Conservation (phyloP, 176 grass and related monocot genomes). For the Pharus latifolius region DNA sequence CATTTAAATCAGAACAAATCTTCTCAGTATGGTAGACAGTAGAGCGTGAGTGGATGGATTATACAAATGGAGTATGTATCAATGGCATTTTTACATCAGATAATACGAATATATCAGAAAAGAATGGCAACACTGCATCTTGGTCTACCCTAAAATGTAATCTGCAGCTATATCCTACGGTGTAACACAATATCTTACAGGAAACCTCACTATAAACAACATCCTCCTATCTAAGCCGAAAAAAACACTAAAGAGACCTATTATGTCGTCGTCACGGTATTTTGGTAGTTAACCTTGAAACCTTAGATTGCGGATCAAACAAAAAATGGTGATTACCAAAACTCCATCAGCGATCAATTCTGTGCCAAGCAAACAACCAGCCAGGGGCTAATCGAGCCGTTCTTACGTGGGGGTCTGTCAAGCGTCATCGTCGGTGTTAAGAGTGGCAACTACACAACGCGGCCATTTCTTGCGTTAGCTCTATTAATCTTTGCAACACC, state of each 20-base stretch:
- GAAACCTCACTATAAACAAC: background rate
- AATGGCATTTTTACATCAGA: constrained; percentile 35
- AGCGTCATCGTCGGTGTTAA: background rate
- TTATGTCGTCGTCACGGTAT: background rate
- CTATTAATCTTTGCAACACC: constrained; percentile 56
- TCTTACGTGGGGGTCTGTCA: background rate
- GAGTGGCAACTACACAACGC: background rate
- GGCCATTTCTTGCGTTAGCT: background rate
- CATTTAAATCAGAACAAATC: too few relatives aligned
- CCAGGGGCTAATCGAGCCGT: background rate
- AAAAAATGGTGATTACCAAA: background rate
- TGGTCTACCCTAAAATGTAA: constrained; percentile 15
- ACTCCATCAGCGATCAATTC: background rate
- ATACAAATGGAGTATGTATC: background rate
- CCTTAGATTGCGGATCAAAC: background rate
- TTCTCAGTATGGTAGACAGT: background rate
- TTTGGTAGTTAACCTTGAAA: background rate
- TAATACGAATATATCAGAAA: background rate
- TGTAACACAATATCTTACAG: constrained; percentile 26
- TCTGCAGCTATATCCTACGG: constrained; percentile 16
- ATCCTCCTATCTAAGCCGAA: constrained; percentile 11
- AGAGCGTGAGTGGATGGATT: background rate
- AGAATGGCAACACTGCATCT: constrained; percentile 17
- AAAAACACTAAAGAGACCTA: constrained; percentile 6
- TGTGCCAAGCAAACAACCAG: background rate